Conservation (phyloP, 2,329 filamentous ascomycete genomes). For the Aspergillus aculeatinus region DNA sequence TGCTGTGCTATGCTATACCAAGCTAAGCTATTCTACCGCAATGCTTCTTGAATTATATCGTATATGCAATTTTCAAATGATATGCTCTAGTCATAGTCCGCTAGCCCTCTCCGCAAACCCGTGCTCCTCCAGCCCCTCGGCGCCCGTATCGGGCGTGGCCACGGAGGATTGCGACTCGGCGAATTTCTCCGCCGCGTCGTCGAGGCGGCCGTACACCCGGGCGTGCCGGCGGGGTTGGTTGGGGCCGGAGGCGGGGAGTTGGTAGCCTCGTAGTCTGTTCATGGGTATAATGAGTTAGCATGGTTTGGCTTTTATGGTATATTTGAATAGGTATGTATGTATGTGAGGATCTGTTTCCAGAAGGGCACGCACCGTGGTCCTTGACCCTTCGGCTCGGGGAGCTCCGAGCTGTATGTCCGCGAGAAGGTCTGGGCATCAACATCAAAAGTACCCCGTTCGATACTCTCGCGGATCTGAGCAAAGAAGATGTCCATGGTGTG, state of each 20-base stretch:
- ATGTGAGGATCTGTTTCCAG: not conserved
- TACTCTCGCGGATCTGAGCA: conserved; percentile 62
- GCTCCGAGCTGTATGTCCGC: conserved; percentile 63
- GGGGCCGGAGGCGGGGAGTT: conserved; percentile 69
- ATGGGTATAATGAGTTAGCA: not conserved
- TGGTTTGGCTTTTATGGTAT: not conserved
- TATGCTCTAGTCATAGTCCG: not conserved
- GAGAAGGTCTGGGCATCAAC: conserved; percentile 61
- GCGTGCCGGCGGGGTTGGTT: conserved; percentile 65
- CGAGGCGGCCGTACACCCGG: conserved; percentile 63
- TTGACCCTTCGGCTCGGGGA: conserved; percentile 73
- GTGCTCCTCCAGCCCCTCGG: conserved; percentile 54
- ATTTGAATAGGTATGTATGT: not conserved
- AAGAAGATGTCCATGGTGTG: conserved; percentile 73
- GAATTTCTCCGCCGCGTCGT: conserved; percentile 49
- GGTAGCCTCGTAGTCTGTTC: conserved; percentile 69
- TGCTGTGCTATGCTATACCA: not conserved
- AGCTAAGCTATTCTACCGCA: not conserved
- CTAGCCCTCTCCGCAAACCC: conserved; percentile 54
- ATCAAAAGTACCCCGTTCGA: conserved; percentile 58
- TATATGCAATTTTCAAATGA: too few relatives aligned
- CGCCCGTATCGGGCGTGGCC: conserved; percentile 52
- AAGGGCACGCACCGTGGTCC: conserved; percentile 61
- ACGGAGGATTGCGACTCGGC: conserved; percentile 52
- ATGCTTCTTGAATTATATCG: too few relatives aligned